Evolutionary conservation across 2,329 filamentous ascomycete genomes (phyloP), one percentile per base, ranked within the genome.

Genomic region (Alternaria angustiovoidea): DNA sequence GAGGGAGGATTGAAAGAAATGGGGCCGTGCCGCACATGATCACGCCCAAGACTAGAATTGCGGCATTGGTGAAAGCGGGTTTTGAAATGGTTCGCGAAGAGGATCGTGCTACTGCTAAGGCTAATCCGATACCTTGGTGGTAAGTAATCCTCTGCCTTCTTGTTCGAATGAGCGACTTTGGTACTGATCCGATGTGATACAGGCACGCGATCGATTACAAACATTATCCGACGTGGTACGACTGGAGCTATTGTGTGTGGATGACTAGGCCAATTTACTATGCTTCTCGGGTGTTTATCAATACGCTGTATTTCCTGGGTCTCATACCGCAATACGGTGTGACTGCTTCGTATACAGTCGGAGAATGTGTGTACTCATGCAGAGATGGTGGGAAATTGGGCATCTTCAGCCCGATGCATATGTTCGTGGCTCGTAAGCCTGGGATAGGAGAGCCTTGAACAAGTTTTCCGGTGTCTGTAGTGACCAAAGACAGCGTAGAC

Each of bases 171-270:
- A 7, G 11, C 7, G 12, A 1, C 3, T 20, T 42, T 12, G 3
- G 18, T 49, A 49, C 30, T 49, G 11, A 49, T 16, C 7, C 1
- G 16, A 32, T 14, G 44, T 12, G 28, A 22, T 22, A 24, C 18
- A 49, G 46, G 46, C 46, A 49, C 14, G 46, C 30, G 46, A 36
- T 49, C 18, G 46, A 49, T 34, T 36, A 49, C 12, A 24, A 36
- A 12, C 46, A 49, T 26, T n/a, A 24, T 49, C 46, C 46, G 14
- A 49, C 46, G 32, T 49, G 46, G 46, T 36, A 20, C 22, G 46
- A 49, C 46, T 49, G 46, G 30, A 34, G 14, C 18, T 18, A 49
- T 0, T 49, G 14, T 22, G 46, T 36, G 14, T 20, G 46, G 18
- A 49, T 49, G 18, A 48, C 46, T 36, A 9, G 46, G 46, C 46